A percentile compares a stretch with the other conserved stretches of the same genome.
Evolutionary conservation across 176 grass and related monocot genomes (phyloP).

Genomic region (Typha latifolia): DNA sequence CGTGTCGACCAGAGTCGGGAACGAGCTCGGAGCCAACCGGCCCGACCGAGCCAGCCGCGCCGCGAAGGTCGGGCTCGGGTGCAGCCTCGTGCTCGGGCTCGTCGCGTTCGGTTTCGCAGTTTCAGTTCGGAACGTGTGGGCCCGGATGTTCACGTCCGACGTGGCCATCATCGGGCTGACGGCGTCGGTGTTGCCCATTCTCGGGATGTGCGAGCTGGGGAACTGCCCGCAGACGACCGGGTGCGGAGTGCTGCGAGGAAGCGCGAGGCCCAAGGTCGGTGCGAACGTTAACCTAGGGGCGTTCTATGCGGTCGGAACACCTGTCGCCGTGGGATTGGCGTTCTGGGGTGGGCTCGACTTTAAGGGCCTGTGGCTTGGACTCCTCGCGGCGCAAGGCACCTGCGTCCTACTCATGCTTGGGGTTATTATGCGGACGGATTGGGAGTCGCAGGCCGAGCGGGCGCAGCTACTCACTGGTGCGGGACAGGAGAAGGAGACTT

Average conservation of each 20-base stretch:
- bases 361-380: slow-evolving; percentile 67
- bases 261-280: slow-evolving; percentile 62
- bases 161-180: slow-evolving; percentile 63
- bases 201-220: slow-evolving; percentile 65
- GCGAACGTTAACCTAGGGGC: slow-evolving; percentile 77
- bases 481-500: background rate
- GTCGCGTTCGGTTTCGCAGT: slow-evolving; percentile 46
- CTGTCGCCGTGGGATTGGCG: slow-evolving; percentile 56
- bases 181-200: slow-evolving; percentile 60
- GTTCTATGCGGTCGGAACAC: slow-evolving; percentile 69
- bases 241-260: slow-evolving; percentile 75
- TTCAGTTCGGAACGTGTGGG: slow-evolving; percentile 47
- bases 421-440: slow-evolving; percentile 50
- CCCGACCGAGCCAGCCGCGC: slow-evolving; percentile 36
- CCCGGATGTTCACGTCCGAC: slow-evolving; percentile 63
- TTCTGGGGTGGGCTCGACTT: slow-evolving; percentile 70
- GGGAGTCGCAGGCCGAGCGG: slow-evolving; percentile 46
- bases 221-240: slow-evolving; percentile 83
- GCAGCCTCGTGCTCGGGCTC: slow-evolving; percentile 55
- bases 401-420: slow-evolving; percentile 67
- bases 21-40: slow-evolving; percentile 79
- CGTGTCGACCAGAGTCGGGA: slow-evolving; percentile 83
- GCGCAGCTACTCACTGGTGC: slow-evolving; percentile 53
- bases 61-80: slow-evolving; percentile 43
- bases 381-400: slow-evolving; percentile 53